Evolutionary conservation across 176 grass and related monocot species (phyloP).

Genomic region (Alopecurus myosuroides): DNA sequence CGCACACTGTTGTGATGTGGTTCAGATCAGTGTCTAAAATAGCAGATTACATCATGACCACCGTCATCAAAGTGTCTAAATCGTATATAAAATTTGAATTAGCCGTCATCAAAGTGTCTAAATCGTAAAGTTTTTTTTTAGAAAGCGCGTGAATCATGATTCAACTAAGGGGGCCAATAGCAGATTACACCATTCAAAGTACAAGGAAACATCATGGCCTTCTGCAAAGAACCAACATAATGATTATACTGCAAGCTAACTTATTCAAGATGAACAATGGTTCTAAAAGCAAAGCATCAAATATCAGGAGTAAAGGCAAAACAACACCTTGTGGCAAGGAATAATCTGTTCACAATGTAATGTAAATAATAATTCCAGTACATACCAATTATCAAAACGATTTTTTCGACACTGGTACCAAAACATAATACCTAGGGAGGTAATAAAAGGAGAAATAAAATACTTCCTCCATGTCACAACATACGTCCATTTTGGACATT

Average conservation of each 20-base stretch:
- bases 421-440: neutral
- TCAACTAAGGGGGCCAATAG: neutral
- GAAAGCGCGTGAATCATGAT: neutral
- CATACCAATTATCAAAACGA: neutral
- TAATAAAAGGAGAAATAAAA: neutral
- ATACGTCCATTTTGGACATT: neutral
- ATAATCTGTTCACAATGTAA: neutral
- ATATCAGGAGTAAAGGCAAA: neutral
- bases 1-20: neutral
- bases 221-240: conserved; percentile 1
- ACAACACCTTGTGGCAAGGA: neutral
- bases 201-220: neutral
- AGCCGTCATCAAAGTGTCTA: neutral
- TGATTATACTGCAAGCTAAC: neutral
- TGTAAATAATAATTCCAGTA: neutral
- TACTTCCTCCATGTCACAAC: neutral
- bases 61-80: no score
- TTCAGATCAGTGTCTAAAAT: no score
- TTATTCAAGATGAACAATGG: neutral
- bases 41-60: no score
- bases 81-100: neutral
- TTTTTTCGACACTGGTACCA: neutral
- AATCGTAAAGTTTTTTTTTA: neutral
- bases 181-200: neutral
- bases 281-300: neutral